Conservation (phyloP, 805 yeast genomes). For the Nakazawaea wickerhamii region DNA sequence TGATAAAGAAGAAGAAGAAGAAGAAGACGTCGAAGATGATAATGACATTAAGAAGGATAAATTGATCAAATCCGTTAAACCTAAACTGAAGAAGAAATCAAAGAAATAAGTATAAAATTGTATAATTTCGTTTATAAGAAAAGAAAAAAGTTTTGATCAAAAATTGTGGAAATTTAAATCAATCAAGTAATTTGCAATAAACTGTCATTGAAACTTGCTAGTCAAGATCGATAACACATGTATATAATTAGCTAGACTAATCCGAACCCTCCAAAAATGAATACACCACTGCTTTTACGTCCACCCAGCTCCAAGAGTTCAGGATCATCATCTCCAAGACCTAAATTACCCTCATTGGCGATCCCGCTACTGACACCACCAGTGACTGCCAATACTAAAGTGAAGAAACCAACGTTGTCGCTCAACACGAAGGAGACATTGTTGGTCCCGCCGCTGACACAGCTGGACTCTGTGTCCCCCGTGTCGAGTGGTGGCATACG, state of each 20-base stretch:
- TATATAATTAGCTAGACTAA: no score
- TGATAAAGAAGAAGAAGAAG: constrained; percentile 37
- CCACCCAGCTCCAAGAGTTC: constrained; percentile 40
- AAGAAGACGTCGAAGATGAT: constrained; percentile 26
- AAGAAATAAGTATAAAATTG: constrained; percentile 13
- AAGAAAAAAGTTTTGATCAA: neutral
- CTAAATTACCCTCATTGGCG: constrained; percentile 21
- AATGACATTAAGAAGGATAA: constrained; percentile 59
- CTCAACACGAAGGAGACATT: constrained; percentile 3
- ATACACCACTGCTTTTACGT: constrained; percentile 38
- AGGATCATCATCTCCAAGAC: constrained; percentile 18
- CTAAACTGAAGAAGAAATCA: constrained; percentile 24
- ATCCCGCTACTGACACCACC: constrained; percentile 14
- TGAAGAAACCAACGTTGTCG: neutral
- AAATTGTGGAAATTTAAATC: no score
- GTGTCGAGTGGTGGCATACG: constrained; percentile 1
- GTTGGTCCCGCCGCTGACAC: constrained; percentile 5
- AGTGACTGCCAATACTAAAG: constrained; percentile 1
- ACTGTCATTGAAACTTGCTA: no score
- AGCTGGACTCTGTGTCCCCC: neutral
- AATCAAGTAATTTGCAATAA: no score
- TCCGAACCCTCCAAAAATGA: no score
- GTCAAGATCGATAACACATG: no score
- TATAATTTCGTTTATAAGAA: neutral
- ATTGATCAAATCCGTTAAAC: constrained; percentile 48